Evolutionary conservation across 306 rosid genomes (phyloP).

Genomic region (Rosa rugosa): DNA sequence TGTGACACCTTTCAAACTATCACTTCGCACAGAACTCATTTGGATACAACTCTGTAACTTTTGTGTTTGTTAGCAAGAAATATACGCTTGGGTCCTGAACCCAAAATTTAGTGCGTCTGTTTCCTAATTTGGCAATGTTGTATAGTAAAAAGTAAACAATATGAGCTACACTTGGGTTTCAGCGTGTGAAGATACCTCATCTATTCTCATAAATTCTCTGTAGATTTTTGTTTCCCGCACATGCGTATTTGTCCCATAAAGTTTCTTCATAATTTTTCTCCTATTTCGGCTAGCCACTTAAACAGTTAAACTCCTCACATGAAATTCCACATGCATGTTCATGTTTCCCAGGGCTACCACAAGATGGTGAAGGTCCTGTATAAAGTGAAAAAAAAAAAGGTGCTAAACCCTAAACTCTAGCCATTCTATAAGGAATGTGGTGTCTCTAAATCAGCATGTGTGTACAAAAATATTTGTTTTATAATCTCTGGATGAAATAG

Average conservation of each 20-base stretch:
- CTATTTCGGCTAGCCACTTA: too few species aligned
- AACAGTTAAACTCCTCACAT: too few species aligned
- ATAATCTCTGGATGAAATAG: too few species aligned
- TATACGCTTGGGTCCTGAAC: neutral
- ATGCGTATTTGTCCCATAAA: neutral
- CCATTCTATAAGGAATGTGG: too few species aligned
- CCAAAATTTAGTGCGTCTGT: neutral
- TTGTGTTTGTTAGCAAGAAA: slow-evolving; percentile 3
- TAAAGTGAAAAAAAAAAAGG: too few species aligned
- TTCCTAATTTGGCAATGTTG: slow-evolving; percentile 2
- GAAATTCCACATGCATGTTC: too few species aligned
- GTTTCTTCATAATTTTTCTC: too few species aligned
- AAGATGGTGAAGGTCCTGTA: too few species aligned
- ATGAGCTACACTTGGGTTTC: neutral
- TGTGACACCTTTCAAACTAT: neutral
- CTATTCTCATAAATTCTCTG: slow-evolving; percentile 5
- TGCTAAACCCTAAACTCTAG: too few species aligned
- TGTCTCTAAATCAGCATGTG: too few species aligned
- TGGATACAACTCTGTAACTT: neutral
- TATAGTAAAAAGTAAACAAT: neutral
- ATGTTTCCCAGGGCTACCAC: too few species aligned
- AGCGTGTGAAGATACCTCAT: neutral
- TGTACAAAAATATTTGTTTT: too few species aligned
- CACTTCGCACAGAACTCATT: neutral
- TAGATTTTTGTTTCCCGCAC: neutral